phyloP scores from a whole-genome alignment of 1,284 basidiomycete species.

The Somion occarium region DNA sequence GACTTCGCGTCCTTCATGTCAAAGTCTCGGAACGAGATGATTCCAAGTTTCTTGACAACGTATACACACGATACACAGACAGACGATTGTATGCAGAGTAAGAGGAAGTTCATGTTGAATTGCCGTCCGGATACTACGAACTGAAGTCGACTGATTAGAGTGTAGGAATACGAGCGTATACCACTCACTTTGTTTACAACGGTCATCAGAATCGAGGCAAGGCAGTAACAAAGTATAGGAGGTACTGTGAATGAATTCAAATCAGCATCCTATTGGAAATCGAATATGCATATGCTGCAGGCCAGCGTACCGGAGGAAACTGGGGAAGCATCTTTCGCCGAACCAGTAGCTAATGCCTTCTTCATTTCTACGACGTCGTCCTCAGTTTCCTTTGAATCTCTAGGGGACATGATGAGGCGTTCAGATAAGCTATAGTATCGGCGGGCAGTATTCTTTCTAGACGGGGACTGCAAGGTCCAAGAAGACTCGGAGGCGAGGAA shows the following conservation, averaged over 20 bases:
- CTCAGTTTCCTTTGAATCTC: constrained; percentile 20
- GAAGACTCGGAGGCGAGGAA: too few species aligned
- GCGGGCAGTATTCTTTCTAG: too few species aligned
- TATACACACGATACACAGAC: constrained; percentile 83
- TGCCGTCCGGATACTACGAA: constrained; percentile 91
- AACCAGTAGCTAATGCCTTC: constrained; percentile 57
- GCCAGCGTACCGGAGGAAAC: constrained; percentile 35
- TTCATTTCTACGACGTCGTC: constrained; percentile 57
- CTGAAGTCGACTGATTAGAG: too few species aligned
- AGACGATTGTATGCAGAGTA: constrained; percentile 87
- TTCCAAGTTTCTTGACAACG: constrained; percentile 69
- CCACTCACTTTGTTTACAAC: constrained; percentile 88
- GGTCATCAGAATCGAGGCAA: constrained; percentile 97
- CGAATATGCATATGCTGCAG: constrained; percentile 5
- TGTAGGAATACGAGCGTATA: not conserved
- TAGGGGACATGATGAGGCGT: not conserved
- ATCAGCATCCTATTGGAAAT: not conserved
- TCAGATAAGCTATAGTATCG: not conserved
- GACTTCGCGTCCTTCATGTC: constrained; percentile 81
- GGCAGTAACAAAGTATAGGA: constrained; percentile 87
- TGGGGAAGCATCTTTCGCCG: constrained; percentile 30
- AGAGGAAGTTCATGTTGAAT: constrained; percentile 97
- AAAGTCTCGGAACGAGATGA: constrained; percentile 88
- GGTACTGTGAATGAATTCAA: constrained; percentile 47
- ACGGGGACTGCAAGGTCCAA: too few species aligned